Base-by-base conservation (phyloP, 768 basidiomycete genomes). In the Peribolospora kevripleyi region DNA sequence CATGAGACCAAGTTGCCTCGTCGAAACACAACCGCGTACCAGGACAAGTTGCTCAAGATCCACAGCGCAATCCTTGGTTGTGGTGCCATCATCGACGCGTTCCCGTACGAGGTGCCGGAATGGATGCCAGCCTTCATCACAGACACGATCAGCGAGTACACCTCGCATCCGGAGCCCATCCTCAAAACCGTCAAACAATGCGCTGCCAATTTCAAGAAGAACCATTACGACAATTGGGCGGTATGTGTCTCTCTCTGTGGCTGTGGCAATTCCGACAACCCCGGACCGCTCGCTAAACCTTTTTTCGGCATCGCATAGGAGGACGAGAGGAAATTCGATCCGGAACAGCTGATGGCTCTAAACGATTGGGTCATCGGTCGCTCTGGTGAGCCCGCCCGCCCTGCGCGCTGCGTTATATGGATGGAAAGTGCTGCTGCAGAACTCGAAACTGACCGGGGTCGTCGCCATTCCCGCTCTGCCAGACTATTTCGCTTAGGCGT, bases 41-140 rank as follows among this genome's bases (percentile, higher is more conserved):
- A 75, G 56, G 70, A 72, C 49, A 76, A 80, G 6, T 70, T 90
- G 10, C 77, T 84, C 38, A 76, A 81, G 63, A 75, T 84, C 36
- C 87, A 93, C 66, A 83, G 84, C 37, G 87, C 87, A 2, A 82
- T 97, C 55, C 73, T 97, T 50, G 91, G 91, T n/a, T 79, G 90
- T 48, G 85, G 84, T 60, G 85, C 91, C 5, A 71, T 97, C 41
- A 77, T 97, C 42, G 84, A 90, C 62, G 90, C 87, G 55, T 91
- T 83, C 65, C 91, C 91, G 0, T 93, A 93, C 68, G 88, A 87
- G 2, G 81, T 95, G 10, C 91, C 91, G 63, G 78, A 79, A 59
- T 97, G 88, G 82, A 80, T 91, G 76, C 84, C 88, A 0, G 77
- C 79, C 50, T 73, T 93, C 48, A 69, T 90, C 58, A 80, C 82